phyloP scores from a whole-genome alignment of 139 green algal genomes.

The Spirogloea muscicola region DNA sequence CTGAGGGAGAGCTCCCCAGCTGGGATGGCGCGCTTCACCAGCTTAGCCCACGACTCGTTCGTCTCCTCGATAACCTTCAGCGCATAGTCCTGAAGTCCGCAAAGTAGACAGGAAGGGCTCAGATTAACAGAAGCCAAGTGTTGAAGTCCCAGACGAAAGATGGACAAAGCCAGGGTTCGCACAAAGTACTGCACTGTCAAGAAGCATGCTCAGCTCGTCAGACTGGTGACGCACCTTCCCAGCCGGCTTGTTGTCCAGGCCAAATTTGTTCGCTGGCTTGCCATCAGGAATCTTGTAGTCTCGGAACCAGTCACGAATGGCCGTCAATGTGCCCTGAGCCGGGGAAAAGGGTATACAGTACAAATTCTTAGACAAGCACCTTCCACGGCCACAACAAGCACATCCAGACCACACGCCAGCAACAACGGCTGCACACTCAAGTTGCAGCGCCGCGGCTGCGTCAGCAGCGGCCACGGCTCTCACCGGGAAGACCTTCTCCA shows the following conservation, averaged over 20 bases:
- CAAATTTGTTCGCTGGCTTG: constrained; percentile 92
- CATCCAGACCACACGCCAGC: too few species aligned
- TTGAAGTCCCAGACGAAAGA: too few species aligned
- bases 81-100: constrained; percentile 32
- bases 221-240: constrained; percentile 23
- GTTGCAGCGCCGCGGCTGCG: too few species aligned
- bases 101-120: constrained; percentile 3
- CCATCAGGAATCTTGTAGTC: constrained; percentile 99
- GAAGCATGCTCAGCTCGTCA: too few species aligned
- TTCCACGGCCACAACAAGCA: too few species aligned
- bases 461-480: too few species aligned
- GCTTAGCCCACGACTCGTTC: constrained; percentile 39
- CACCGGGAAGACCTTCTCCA: constrained; percentile 87
- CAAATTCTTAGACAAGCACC: too few species aligned
- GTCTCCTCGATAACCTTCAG: constrained; percentile 45
- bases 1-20: constrained; percentile 21
- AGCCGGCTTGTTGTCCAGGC: constrained; percentile 75
- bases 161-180: too few species aligned
- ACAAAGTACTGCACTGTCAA: too few species aligned
- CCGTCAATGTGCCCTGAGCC: constrained; percentile 79
- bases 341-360: too few species aligned
- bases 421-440: too few species aligned
- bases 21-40: constrained; percentile 13
- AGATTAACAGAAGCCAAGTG: neutral
- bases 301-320: constrained; percentile 92